Base-by-base conservation (phyloP, 2,329 filamentous ascomycete species). In the Colletotrichum ledebouriae region DNA sequence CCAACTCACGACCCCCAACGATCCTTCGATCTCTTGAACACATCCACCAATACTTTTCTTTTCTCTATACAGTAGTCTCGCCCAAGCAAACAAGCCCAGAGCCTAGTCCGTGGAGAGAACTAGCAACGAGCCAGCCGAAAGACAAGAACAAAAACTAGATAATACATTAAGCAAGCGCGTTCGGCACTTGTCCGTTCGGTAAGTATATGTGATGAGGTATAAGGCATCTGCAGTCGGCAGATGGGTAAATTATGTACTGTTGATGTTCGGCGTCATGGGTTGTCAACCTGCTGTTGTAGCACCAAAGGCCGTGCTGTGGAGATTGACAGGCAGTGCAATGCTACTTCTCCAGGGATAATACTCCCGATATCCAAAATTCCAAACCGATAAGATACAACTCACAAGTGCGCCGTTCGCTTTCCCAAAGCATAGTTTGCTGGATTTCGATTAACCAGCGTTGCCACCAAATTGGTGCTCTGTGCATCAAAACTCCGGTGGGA, bases 91-190 rank as follows among this genome's bases (percentile, higher is more conserved):
- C 17, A 25, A 9, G 33, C 60, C 41, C 39, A 11, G 25, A 37
- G 52, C 37, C 20, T 25, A 33, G 6, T 29, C 52, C 33, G 20
- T n/a, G 39, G 29, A 25, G 22, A 39, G 53, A 11, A 41, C n/a
- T 50, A 20, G 44, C 29, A 7, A 41, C 11, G 15, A 46, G 17
- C 25, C 25, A 15, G 46, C 33, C 29, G 7, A 29, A 29, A 41
- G 5, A 47, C 7, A 50, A 49, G 13, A 49, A 58, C 20, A 44
- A 12, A 53, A 53, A 64, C 60, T 59, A 64, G 22, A 59, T 68
- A 59, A 67, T 56, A 68, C 65, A 68, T 64, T 68, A 68, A 20
- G 29, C 53, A 64, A 59, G 34, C 39, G 59, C 47, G 4, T 64
- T 64, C 22, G 25, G 39, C 64, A 46, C 60, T 68, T 64, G 53